phyloP scores from a whole-genome alignment of 257 asterid species.

The Gardenia jasminoides region DNA sequence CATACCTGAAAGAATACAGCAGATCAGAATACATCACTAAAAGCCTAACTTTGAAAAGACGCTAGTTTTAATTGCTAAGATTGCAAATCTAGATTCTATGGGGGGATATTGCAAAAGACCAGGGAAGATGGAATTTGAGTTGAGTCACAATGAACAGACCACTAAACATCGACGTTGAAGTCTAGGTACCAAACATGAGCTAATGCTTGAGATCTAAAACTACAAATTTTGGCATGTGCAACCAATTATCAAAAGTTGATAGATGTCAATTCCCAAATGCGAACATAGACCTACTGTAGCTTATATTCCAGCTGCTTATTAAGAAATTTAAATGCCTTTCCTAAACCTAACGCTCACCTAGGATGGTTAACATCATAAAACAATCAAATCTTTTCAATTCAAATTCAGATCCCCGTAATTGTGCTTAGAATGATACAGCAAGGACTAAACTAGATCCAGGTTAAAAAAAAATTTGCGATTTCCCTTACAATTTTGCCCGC shows the following conservation, averaged over 20 bases:
- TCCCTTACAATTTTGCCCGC: slow-evolving; percentile 87
- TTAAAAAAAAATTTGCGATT: slow-evolving; percentile 4
- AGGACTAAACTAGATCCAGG: background rate
- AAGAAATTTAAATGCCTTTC: background rate
- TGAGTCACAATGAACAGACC: background rate
- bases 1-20: slow-evolving; percentile 64
- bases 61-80: background rate
- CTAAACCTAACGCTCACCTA: background rate
- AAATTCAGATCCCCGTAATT: background rate
- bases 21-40: slow-evolving; percentile 5
- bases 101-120: background rate
- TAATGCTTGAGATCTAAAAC: background rate
- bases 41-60: background rate
- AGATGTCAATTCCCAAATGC: background rate
- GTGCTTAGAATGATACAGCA: background rate
- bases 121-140: background rate
- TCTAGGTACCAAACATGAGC: background rate
- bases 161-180: background rate
- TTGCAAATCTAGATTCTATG: background rate
- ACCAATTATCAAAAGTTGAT: background rate
- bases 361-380: background rate
- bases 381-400: background rate
- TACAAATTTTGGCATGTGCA: background rate
- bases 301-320: background rate
- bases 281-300: background rate